Evolutionary conservation across 2,329 filamentous ascomycete genomes (phyloP).

Genomic region (Byssoonygena ceratinophila): DNA sequence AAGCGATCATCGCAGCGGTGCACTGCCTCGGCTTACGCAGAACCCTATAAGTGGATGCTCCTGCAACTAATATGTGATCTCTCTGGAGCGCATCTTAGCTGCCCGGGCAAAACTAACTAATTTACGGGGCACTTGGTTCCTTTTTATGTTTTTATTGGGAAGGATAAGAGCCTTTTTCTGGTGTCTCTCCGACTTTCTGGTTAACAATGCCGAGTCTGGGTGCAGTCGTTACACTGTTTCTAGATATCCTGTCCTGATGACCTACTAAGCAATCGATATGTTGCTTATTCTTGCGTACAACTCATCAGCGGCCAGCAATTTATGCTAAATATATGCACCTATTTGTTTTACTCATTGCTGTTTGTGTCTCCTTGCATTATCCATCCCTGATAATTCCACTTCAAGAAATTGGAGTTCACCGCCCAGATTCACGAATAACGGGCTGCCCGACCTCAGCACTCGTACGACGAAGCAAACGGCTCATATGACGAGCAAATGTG

Average conservation of each 20-base stretch:
- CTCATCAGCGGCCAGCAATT: neutral
- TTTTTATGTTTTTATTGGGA: neutral
- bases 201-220: neutral
- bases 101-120: neutral
- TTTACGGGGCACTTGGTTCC: neutral
- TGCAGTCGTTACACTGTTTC: conserved; percentile 6
- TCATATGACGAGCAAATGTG: conserved; percentile 11
- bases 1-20: neutral
- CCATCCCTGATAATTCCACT: neutral
- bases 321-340: conserved; percentile 1
- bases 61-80: too few species aligned
- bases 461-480: conserved; percentile 7
- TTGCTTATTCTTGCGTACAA: neutral
- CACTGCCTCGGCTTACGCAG: neutral
- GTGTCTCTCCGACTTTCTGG: neutral
- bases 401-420: conserved; percentile 2
- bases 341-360: neutral
- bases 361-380: conserved; percentile 4
- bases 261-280: conserved; percentile 1
- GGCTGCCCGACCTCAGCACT: conserved; percentile 4
- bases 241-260: conserved; percentile 1
- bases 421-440: neutral
- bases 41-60: neutral
- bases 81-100: neutral
- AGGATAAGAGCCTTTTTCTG: neutral